These are phyloP conservation scores for Phytophthora tubulina DNA, from an alignment of 352 stramenopile species.

Conservation along the genomic window DNA sequence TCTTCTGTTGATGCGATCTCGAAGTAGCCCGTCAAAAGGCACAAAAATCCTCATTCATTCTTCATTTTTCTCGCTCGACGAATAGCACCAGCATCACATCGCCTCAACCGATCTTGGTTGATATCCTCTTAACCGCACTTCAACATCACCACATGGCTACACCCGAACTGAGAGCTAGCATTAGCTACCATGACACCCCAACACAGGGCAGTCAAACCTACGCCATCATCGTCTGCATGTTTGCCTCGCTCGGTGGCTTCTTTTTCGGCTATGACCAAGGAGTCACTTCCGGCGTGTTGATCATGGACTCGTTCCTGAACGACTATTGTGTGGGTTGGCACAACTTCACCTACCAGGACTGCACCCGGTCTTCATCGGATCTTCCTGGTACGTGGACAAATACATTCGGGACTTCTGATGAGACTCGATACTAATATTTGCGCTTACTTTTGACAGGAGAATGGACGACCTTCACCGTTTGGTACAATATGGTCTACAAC, in stretches of 20 bases:
- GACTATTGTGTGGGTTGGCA: constrained; percentile 47
- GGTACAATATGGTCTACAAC: constrained; percentile 51
- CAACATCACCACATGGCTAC: constrained; percentile 22
- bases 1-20: constrained; percentile 5
- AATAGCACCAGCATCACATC: constrained; percentile 26
- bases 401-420: too few species aligned
- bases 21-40: constrained; percentile 9
- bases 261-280: constrained; percentile 44
- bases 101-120: constrained; percentile 16
- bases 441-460: constrained; percentile 1
- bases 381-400: constrained; percentile 7
- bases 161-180: constrained; percentile 19
- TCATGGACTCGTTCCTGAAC: constrained; percentile 51
- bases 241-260: constrained; percentile 40
- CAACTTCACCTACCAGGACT: constrained; percentile 45
- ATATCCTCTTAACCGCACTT: constrained; percentile 18
- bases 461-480: constrained; percentile 45
- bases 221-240: constrained; percentile 50
- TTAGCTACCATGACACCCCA: constrained; percentile 21
- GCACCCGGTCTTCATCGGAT: constrained; percentile 26
- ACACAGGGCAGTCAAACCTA: constrained; percentile 45
- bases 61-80: constrained; percentile 28
- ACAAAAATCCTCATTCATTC: constrained; percentile 17
- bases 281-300: constrained; percentile 36
- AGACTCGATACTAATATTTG: too few species aligned